Percentiles rank a stretch among this genome's conserved stretches.
phyloP scores from a whole-genome alignment of 2,329 filamentous ascomycete species.

The Colletotrichum liaoningense region DNA sequence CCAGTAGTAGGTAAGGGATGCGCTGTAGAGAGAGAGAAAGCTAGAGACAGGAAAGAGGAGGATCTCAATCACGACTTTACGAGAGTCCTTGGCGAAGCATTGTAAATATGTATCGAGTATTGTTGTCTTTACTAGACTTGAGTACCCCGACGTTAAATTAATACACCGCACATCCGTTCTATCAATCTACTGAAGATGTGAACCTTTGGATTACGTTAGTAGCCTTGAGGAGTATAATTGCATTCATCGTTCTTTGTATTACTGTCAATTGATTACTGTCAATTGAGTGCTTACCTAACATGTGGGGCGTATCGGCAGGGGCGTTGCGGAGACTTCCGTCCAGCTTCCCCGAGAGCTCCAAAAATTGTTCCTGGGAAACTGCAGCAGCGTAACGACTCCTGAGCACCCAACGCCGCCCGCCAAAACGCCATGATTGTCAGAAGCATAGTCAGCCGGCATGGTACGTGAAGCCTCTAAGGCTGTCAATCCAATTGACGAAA shows the following conservation, averaged over 20 bases:
- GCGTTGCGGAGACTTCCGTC: slow-evolving; percentile 26
- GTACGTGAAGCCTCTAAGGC: slow-evolving; percentile 49
- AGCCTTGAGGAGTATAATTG: not conserved
- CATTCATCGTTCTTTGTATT: not conserved
- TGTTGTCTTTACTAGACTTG: slow-evolving; percentile 36
- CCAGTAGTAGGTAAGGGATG: slow-evolving; percentile 61
- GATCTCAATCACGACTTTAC: slow-evolving; percentile 48
- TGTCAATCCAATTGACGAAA: slow-evolving; percentile 32
- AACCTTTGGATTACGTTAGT: not conserved
- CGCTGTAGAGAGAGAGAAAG: not conserved
- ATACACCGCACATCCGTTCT: slow-evolving; percentile 27
- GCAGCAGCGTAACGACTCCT: slow-evolving; percentile 59
- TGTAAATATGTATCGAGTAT: slow-evolving; percentile 46
- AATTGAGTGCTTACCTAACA: slow-evolving; percentile 26
- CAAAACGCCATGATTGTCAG: slow-evolving; percentile 65
- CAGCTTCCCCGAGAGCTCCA: slow-evolving; percentile 30
- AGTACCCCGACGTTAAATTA: slow-evolving; percentile 37
- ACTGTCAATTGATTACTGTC: too few species aligned
- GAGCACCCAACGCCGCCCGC: slow-evolving; percentile 37
- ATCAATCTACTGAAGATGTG: not conserved
- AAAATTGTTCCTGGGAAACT: slow-evolving; percentile 35
- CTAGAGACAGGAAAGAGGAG: slow-evolving; percentile 19
- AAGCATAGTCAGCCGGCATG: slow-evolving; percentile 65
- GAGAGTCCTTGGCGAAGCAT: slow-evolving; percentile 42
- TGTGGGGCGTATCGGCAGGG: not conserved